Percentiles rank a stretch among this genome's conserved stretches.
phyloP scores from a whole-genome alignment of 768 basidiomycete species.

The Phylloporus sp. region DNA sequence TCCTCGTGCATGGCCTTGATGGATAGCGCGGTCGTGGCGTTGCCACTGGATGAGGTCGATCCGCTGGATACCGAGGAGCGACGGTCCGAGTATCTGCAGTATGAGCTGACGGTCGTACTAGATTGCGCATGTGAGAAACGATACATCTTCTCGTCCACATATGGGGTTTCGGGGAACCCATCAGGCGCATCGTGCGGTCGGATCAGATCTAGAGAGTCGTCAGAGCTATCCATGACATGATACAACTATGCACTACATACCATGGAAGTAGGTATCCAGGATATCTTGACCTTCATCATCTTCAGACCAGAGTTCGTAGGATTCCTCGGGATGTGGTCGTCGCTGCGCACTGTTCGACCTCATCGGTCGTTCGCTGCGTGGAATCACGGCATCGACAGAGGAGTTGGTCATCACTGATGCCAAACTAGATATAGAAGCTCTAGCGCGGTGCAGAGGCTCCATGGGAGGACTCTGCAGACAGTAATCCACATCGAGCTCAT shows the following conservation, averaged over 20 bases:
- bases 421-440: constrained; percentile 49
- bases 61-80: constrained; percentile 36
- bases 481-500: constrained; percentile 29
- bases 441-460: constrained; percentile 15
- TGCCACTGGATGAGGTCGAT: constrained; percentile 28
- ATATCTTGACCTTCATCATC: constrained; percentile 32
- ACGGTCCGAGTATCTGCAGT: constrained; percentile 9
- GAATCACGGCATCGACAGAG: constrained; percentile 56
- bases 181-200: constrained; percentile 10
- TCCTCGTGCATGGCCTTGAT: constrained; percentile 65
- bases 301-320: constrained; percentile 20
- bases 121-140: constrained; percentile 8
- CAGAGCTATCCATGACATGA: not conserved
- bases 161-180: constrained; percentile 22
- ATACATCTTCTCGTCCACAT: constrained; percentile 6
- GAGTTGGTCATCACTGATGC: constrained; percentile 52
- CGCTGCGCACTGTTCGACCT: constrained; percentile 10
- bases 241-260: constrained; percentile 16
- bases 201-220: constrained; percentile 21
- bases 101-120: constrained; percentile 4
- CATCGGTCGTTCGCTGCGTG: constrained; percentile 27
- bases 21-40: constrained; percentile 33
- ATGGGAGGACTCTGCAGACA: constrained; percentile 20
- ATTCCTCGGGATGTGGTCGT: constrained; percentile 17
- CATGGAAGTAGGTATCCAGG: constrained; percentile 40